Conservation (phyloP, 176 grass and related monocot genomes). For the Juncus effusus region DNA sequence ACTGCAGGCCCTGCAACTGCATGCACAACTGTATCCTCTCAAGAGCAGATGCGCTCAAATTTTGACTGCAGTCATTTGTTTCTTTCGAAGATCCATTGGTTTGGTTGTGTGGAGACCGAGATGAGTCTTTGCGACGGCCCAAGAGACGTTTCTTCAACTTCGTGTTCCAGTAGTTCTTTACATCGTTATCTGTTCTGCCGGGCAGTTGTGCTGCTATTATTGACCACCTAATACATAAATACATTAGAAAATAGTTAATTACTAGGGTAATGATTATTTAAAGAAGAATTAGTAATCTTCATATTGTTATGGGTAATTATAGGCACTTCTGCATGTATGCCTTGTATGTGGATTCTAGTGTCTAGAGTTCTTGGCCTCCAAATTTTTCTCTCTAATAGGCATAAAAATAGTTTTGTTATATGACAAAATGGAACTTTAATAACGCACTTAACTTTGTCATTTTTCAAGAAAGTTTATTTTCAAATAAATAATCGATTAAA, state of each 20-base stretch:
- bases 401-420: too few relatives aligned
- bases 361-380: too few relatives aligned
- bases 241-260: slow-evolving; percentile 17
- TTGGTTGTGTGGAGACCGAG: slow-evolving; percentile 25
- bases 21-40: slow-evolving; percentile 86
- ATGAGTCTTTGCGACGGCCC: slow-evolving; percentile 46
- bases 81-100: slow-evolving; percentile 25
- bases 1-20: slow-evolving; percentile 63
- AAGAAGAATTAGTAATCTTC: neutral
- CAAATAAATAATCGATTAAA: too few relatives aligned
- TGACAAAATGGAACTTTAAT: too few relatives aligned
- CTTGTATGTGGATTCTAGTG: too few relatives aligned
- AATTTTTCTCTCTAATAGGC: too few relatives aligned
- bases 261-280: slow-evolving; percentile 1
- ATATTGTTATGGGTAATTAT: neutral
- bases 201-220: slow-evolving; percentile 93
- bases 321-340: too few relatives aligned
- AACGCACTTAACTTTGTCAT: too few relatives aligned
- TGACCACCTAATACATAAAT: slow-evolving; percentile 74
- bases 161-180: slow-evolving; percentile 99
- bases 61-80: slow-evolving; percentile 15
- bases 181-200: slow-evolving; percentile 87
- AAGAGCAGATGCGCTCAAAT: slow-evolving; percentile 66
- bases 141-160: slow-evolving; percentile 92
- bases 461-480: too few relatives aligned